Evolutionary conservation across 1,139 yeast species (phyloP), one percentile per base, ranked within the genome.

Genomic region (Debaryomycetaceae sp.): DNA sequence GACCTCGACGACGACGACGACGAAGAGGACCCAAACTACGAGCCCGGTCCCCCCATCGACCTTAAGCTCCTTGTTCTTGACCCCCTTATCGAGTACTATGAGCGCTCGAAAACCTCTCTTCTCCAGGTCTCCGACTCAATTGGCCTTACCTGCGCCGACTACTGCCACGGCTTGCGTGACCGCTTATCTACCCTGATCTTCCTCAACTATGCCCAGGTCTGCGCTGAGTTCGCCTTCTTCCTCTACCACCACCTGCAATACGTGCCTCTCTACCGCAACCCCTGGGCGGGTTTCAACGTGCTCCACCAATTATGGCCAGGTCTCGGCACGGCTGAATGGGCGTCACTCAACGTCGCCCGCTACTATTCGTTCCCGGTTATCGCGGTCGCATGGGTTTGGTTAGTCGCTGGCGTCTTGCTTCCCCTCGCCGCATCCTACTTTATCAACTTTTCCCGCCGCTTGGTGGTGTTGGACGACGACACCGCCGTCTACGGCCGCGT

Each of bases 361-460:
- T 55, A 68, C 38, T 37, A 50, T 18, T 47, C 51, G 23, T 41
- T 37, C 28, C 45, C 50, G 27, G 51, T 54, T 27, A 28, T 56
- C 26, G 45, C 62, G n/a, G 53, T 62, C 19, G 41, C 61, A 5
- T 25, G 43, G 18, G 13, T 26, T 8, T 72, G 77, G 77, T 33
- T 40, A n/a, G 27, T 59, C 13, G 41, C 55, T 29, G 55, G 73
- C 3, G 46, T 67, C 28, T 35, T 49, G 10, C 28, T 64, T 23
- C 83, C 83, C 16, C 47, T 62, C 40, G 30, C 60, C 23, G 40
- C 54, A 18, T 63, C 76, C 19, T 71, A 66, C 51, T 72, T 65
- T 50, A 44, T 72, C 42, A 72, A 72, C 49, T 72, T 72, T 49
- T 56, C 74, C 33, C 59, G 66, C 42, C 55, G 68, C 53, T 51